Conservation (phyloP, 768 basidiomycete genomes). For the Boletellus emodensis region DNA sequence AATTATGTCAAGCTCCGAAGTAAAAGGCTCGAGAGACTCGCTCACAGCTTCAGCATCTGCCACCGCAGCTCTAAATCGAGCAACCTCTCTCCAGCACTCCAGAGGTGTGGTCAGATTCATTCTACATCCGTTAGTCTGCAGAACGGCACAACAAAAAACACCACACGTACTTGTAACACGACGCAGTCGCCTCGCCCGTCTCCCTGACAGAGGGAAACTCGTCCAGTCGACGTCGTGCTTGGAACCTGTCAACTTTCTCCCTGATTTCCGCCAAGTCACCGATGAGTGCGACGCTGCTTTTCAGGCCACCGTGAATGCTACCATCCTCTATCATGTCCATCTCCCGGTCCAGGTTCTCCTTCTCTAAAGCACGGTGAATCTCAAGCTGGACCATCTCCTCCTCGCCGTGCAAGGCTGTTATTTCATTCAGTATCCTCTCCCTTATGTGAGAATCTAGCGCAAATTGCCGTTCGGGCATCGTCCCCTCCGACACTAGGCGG, state of each 20-base stretch:
- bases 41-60: conserved; percentile 64
- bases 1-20: conserved; percentile 6
- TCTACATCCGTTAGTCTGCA: conserved; percentile 17
- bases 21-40: conserved; percentile 2
- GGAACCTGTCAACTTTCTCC: conserved; percentile 68
- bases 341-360: conserved; percentile 84
- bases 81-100: conserved; percentile 73
- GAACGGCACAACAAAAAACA: background rate
- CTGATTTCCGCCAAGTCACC: conserved; percentile 76
- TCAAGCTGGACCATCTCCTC: conserved; percentile 66
- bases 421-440: conserved; percentile 64
- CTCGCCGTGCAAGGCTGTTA: conserved; percentile 60
- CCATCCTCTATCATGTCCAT: conserved; percentile 46
- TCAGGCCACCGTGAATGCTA: conserved; percentile 40
- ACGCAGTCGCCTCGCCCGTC: conserved; percentile 55
- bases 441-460: conserved; percentile 72
- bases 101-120: conserved; percentile 50
- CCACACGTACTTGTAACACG: conserved; percentile 64
- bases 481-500: conserved; percentile 52
- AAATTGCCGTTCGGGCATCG: conserved; percentile 65
- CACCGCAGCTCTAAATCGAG: conserved; percentile 65
- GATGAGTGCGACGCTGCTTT: conserved; percentile 58
- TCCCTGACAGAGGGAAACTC: conserved; percentile 55
- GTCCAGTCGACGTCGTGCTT: conserved; percentile 48
- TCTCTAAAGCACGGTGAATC: conserved; percentile 77